phyloP scores from a whole-genome alignment of 2,329 filamentous ascomycete genomes.

The Trichoderma guizhouense region DNA sequence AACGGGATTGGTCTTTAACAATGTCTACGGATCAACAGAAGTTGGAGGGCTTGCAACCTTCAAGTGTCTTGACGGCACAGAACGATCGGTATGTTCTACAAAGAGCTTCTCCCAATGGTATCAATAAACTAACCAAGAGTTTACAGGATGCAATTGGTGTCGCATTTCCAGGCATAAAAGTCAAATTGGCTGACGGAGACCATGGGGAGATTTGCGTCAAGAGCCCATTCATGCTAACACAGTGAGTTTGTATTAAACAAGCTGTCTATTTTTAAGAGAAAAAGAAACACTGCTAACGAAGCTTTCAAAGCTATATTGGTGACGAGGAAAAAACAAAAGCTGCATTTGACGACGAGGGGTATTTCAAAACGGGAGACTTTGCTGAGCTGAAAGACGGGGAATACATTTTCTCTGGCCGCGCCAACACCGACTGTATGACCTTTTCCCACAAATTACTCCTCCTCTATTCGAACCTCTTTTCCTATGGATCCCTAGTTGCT shows the following conservation, averaged over 20 bases:
- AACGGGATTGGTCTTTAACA: slow-evolving; percentile 17
- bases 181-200: slow-evolving; percentile 21
- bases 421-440: slow-evolving; percentile 22
- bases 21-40: slow-evolving; percentile 21
- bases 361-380: slow-evolving; percentile 91
- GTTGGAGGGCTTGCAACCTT: slow-evolving; percentile 5
- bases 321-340: slow-evolving; percentile 74
- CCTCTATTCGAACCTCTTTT: neutral
- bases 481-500: neutral
- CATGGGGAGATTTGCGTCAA: slow-evolving; percentile 23
- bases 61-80: slow-evolving; percentile 3
- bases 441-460: neutral
- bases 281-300: neutral
- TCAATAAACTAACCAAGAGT: neutral
- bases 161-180: slow-evolving; percentile 10
- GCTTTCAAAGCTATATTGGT: slow-evolving; percentile 22
- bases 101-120: neutral
- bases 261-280: neutral
- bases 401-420: slow-evolving; percentile 23
- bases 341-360: slow-evolving; percentile 75
- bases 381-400: slow-evolving; percentile 56
- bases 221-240: slow-evolving; percentile 20
- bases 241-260: slow-evolving; percentile 15
- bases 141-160: slow-evolving; percentile 16
- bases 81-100: neutral